Conservation (phyloP, 2,329 filamentous ascomycete species). For the Metarhizium anisopliae region DNA sequence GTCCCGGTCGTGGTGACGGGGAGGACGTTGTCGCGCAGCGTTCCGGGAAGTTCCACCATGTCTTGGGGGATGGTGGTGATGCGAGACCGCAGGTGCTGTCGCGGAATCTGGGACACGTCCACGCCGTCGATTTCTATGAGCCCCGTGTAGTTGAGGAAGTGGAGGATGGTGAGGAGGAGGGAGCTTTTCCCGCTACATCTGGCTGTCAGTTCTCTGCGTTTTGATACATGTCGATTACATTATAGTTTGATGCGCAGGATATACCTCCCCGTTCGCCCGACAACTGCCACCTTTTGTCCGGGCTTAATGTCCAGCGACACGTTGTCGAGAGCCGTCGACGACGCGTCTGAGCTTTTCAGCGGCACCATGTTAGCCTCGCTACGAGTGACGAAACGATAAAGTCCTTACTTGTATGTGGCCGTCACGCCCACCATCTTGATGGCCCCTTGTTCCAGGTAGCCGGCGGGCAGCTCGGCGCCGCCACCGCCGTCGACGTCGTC, state of each 20-base stretch:
- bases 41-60: conserved; percentile 10
- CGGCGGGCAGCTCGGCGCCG: neutral
- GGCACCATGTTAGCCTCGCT: neutral
- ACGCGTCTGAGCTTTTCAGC: neutral
- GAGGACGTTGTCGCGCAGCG: conserved; percentile 4
- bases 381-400: too few species aligned
- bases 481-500: neutral
- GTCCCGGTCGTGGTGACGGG: neutral
- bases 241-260: neutral
- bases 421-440: neutral
- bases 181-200: conserved; percentile 14
- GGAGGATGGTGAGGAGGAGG: conserved; percentile 1
- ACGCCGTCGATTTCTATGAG: conserved; percentile 16
- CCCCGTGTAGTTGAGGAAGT: neutral
- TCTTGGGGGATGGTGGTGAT: conserved; percentile 24
- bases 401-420: neutral
- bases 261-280: conserved; percentile 12
- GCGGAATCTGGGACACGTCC: conserved; percentile 15
- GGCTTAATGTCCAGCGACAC: conserved; percentile 9
- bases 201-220: neutral
- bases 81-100: conserved; percentile 15
- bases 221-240: neutral
- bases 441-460: neutral
- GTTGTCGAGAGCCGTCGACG: conserved; percentile 2
- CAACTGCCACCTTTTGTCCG: conserved; percentile 12